Evolutionary conservation across 371 early-diverging fungal genomes (phyloP), one percentile per base, ranked within the genome.

Genomic region (Rhizopus sp.): DNA sequence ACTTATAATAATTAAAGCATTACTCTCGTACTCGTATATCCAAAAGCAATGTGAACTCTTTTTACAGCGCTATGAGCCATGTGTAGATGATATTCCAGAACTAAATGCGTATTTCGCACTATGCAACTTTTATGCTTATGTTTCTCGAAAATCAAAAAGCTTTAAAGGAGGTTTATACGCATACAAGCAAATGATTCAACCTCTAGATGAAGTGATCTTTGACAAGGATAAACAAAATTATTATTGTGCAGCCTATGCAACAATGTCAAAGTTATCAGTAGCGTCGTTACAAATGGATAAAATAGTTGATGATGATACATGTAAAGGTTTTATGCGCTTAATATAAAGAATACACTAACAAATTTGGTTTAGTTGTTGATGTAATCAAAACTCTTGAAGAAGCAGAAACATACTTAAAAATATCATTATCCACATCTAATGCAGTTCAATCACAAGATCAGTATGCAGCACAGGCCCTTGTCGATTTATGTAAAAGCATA

Each of bases 91-190:
- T 31, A 7, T 69, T 7, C 12, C 50, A 8, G 73, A 70, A 48
- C 47, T 74, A 45, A 69, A 69, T 30, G 62, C 69, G 9, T 76
- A 74, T 40, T 70, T 76, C 31, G 52, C 63, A 1, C 17, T 76
- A 7, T 74, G 77, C 40, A 75, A 79, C 44, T 79, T 59, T 55
- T 48, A 42, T 45, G 65, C 76, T 8, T 75, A 72, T 45, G 59
- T 59, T 1, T 64, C 78, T 3, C 57, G 66, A 41, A 77, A 77
- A 58, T 54, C 62, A 13, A 67, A 65, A n/a, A 71, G 66, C 38
- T 63, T 66, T 16, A 52, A 51, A 16, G 72, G 69, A 4, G 45
- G 59, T 0, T 64, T 64, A 15, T 60, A 60, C 39, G 78, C 75
- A 5, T 72, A 64, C 33, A 67, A 69, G 15, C 57, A 44, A 1